Evolutionary conservation across 768 basidiomycete genomes (phyloP), one percentile per base, ranked within the genome.

Genomic region (Termitomyces sp.): DNA sequence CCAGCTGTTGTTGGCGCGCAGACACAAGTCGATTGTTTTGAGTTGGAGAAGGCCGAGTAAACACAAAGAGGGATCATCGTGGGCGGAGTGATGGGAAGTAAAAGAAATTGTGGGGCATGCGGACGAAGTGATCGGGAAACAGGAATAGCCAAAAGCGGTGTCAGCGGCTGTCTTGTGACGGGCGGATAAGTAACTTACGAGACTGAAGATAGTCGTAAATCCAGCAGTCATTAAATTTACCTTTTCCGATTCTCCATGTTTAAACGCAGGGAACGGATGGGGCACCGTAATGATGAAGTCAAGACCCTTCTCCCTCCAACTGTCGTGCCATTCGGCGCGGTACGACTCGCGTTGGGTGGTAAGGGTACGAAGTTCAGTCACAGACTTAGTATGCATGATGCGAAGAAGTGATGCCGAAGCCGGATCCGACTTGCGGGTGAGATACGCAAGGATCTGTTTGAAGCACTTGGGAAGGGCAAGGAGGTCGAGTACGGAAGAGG

Each of bases 151-250:
- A 45, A 17, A 37, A n/a, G 35, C n/a, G 17, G 42, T 35, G 44
- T 62, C 37, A 62, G 60, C 57, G 52, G 56, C 50, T 31, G 58
- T 56, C 42, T 42, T 9, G 53, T 44, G 31, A 54, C 47, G 37
- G 33, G 23, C 51, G 38, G 44, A 61, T 44, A 31, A 41, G 35
- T 10, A 26, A 62, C 61, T 55, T 56, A 86, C 86, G 63, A 89
- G 60, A 58, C 85, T 89, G 70, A 85, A 90, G 33, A 89, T 62
- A 63, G 83, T 81, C 0, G 85, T 83, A 64, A 86, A 87, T 7
- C 79, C 80, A 8, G 81, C 81, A 44, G 82, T 81, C 69, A 80
- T 76, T 62, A 83, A 73, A 15, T 79, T 78, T n/a, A 78, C 77
- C 58, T 78, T 77, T 62, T 70, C 74, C 62, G 77, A 79, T 3